Base-by-base conservation (phyloP, 2,329 filamentous ascomycete species). In the Neofusicoccum cordaticola region DNA sequence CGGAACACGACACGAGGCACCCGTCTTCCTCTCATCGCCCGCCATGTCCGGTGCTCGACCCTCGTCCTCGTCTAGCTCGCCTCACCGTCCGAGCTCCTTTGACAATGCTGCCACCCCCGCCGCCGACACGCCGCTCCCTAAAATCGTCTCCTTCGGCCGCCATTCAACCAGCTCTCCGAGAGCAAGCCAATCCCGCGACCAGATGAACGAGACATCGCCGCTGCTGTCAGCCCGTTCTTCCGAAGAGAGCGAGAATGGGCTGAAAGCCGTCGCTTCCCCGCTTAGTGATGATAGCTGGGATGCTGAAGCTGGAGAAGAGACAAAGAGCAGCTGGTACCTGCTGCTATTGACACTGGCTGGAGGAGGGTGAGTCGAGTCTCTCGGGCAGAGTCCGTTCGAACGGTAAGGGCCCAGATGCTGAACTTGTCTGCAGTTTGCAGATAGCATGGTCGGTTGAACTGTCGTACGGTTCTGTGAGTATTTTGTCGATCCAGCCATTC, bases 401-500 rank as follows among this genome's bases (percentile, higher is more conserved):
- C 13, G 48, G 27, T 50, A 53, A 39, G 15, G 35, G 3, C 9
- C 37, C 39, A 37, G 27, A 47, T 53, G 51, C 61, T 63, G 13
- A 56, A 3, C 42, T 19, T 12, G 17, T n/a, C 45, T 63, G n/a
- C 68, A 84, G 92, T 27, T 82, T 98, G 67, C 94, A 98, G 79
- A 90, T 98, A 70, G 93, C 94, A 34, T 98, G 94, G 94, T 93
- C 93, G 1, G 93, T 97, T 47, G 94, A 98, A 77, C 83, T 97
- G 47, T 96, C 93, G 62, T 94, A 96, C 80, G 93, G 93, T 70
- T 97, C 94, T 62, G 84, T 86, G 75, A 72, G 83, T 78, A 17
- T 53, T 39, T 17, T 39, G 15, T n/a, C 31, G n/a, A 50, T 48
- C 51, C 39, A 27, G 27, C 19, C 62, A 11, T 27, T n/a, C 42